Evolutionary conservation across 495 filamentous ascomycete species (phyloP), one percentile per base, ranked within the genome.

Genomic region (Hypoxylon lienhwacheense): DNA sequence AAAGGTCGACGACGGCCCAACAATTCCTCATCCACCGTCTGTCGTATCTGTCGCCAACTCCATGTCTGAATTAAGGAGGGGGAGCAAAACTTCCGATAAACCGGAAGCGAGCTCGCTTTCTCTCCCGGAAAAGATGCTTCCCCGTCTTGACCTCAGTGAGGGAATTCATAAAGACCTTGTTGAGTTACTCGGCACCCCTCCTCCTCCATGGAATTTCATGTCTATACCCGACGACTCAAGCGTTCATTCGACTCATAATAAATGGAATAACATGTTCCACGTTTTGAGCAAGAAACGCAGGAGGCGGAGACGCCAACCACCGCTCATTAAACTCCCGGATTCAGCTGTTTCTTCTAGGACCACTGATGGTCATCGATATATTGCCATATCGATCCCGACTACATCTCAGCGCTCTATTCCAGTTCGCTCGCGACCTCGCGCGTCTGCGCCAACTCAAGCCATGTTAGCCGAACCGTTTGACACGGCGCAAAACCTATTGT

Each of bases 341-440:
- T 70, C 69, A 28, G 72, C 77, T 1, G 68, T 77, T 6, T 69
- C 71, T 6, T 69, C 72, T 2, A 69, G 58, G 17, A 77, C 72
- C 0, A 73, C 47, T 0, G 65, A 51, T 1, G 77, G 77, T 1
- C 64, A 73, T 44, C 67, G 70, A 1, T 70, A 81, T 52, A 78
- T 80, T 55, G 76, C 76, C 11, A 80, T 80, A 33, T 77, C 77
- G 16, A 77, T 80, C 12, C 77, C 78, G 0, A n/a, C 58, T 10
- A 61, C 73, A 33, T 46, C 71, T 40, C 64, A 45, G 1, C 52
- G n/a, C n/a, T n/a, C n/a, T n/a, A n/a, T 24, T 39, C 67, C 1
- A 28, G 49, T 12, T 11, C n/a, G 21, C 10, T 41, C 21, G 21
- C 20, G n/a, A n/a, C n/a, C n/a, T n/a, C n/a, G n/a, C n/a, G n/a